A percentile compares a stretch with the other conserved stretches of the same genome.
Conservation (phyloP, 2,329 filamentous ascomycete species). For the Fusarium abutilonis region DNA sequence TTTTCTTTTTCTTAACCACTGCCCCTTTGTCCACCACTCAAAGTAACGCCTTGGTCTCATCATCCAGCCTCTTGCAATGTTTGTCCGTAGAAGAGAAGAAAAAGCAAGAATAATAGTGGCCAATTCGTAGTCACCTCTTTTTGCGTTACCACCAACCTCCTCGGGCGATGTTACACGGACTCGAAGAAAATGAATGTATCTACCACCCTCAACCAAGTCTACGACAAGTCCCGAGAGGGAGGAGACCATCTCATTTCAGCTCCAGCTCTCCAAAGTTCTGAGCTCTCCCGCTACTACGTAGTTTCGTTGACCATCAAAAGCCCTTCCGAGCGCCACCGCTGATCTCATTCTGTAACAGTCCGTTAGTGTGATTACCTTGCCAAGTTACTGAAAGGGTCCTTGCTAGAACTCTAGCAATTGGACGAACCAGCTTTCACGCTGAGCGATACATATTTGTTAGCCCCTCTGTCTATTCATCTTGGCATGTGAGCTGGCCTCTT, state of each 20-base stretch:
- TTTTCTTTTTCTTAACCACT: slow-evolving; percentile 15
- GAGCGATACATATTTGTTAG: background rate
- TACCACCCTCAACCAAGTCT: background rate
- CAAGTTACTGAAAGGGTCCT: slow-evolving; percentile 22
- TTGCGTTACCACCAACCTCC: slow-evolving; percentile 3
- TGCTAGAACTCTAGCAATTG: slow-evolving; percentile 8
- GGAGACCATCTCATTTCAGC: background rate
- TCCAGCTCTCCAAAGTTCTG: too few species aligned
- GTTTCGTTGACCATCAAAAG: slow-evolving; percentile 10
- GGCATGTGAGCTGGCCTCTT: slow-evolving; percentile 9
- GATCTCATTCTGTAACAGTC: slow-evolving; percentile 30
- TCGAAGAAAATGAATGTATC: background rate
- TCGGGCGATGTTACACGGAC: slow-evolving; percentile 1
- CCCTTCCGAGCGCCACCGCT: slow-evolving; percentile 31
- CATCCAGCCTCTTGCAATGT: slow-evolving; percentile 23
- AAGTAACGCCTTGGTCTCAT: slow-evolving; percentile 2
- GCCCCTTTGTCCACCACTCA: slow-evolving; percentile 6
- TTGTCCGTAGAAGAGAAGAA: slow-evolving; percentile 11
- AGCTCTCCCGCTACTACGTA: background rate
- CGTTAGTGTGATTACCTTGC: slow-evolving; percentile 24
- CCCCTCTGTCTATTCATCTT: slow-evolving; percentile 9
- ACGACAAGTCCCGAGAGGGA: background rate
- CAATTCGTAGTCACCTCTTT: slow-evolving; percentile 20
- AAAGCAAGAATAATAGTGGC: slow-evolving; percentile 4
- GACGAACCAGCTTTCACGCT: slow-evolving; percentile 1